These are phyloP conservation scores for Dactylellina sp. DNA, from an alignment of 2,329 filamentous ascomycete genomes.

Conservation along the genomic window DNA sequence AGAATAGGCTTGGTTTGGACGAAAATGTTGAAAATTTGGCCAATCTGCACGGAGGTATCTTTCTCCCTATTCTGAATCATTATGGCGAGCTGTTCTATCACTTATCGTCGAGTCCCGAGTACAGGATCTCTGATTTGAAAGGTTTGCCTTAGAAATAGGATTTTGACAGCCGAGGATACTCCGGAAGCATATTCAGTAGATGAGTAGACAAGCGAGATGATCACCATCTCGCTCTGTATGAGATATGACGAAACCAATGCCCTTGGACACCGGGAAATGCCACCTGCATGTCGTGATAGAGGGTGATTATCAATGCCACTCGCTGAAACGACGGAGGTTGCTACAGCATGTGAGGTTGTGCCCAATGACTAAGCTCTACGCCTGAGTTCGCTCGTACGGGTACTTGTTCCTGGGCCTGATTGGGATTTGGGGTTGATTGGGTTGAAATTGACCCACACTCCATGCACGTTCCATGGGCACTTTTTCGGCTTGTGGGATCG, in stretches of 20 bases:
- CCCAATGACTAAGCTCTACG: conserved; percentile 56
- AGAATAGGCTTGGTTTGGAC: background rate
- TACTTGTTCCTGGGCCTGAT: conserved; percentile 51
- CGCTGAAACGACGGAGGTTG: conserved; percentile 11
- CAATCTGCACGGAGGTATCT: background rate
- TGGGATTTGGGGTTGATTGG: conserved; percentile 50
- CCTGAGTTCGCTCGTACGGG: conserved; percentile 2
- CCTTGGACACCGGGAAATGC: conserved; percentile 3
- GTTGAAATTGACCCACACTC: conserved; percentile 24
- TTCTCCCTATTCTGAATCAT: background rate
- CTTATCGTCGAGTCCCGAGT: too few relatives aligned
- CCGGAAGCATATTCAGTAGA: too few relatives aligned
- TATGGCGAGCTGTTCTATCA: conserved; percentile 1
- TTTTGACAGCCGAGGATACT: too few relatives aligned
- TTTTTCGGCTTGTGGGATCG: background rate
- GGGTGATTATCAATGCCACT: conserved; percentile 29
- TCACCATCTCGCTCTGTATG: background rate
- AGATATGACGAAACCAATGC: conserved; percentile 35
- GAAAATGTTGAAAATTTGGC: background rate
- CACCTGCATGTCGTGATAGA: conserved; percentile 38
- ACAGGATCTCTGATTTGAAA: background rate
- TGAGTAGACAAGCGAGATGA: too few relatives aligned
- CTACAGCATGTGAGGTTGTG: conserved; percentile 45
- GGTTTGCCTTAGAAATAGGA: too few relatives aligned
- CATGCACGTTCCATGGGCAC: background rate